Conservation (phyloP, 192 early-diverging fungal genomes). For the Entomortierella lignicola region DNA sequence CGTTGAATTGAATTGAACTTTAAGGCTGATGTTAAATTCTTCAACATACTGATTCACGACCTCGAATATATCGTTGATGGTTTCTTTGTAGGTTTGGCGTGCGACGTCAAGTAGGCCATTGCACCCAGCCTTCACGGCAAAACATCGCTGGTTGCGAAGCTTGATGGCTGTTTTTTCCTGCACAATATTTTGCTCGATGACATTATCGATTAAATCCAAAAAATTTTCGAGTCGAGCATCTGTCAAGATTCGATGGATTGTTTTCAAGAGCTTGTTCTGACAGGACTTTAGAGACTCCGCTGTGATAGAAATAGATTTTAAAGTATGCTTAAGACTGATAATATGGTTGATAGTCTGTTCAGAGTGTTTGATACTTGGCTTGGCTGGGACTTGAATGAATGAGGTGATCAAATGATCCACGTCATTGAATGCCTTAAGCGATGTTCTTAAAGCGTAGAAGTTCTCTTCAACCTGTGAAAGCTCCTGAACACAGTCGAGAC, state of each 20-base stretch:
- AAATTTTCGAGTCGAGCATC: slow-evolving; percentile 56
- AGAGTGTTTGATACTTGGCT: slow-evolving; percentile 64
- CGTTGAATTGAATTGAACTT: slow-evolving; percentile 69
- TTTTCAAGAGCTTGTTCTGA: slow-evolving; percentile 58
- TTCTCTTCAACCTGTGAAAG: slow-evolving; percentile 60
- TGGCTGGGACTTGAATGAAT: slow-evolving; percentile 59
- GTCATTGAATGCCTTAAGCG: slow-evolving; percentile 61
- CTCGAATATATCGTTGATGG: slow-evolving; percentile 76
- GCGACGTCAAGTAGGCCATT: slow-evolving; percentile 91
- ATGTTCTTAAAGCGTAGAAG: slow-evolving; percentile 59
- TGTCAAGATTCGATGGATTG: slow-evolving; percentile 54
- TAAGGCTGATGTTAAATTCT: slow-evolving; percentile 70
- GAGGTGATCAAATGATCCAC: slow-evolving; percentile 69
- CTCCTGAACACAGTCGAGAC: slow-evolving; percentile 72
- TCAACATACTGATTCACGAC: slow-evolving; percentile 63
- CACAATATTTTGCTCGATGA: slow-evolving; percentile 77
- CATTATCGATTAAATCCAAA: slow-evolving; percentile 63
- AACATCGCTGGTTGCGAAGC: slow-evolving; percentile 86
- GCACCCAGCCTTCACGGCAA: slow-evolving; percentile 85
- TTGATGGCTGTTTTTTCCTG: slow-evolving; percentile 80
- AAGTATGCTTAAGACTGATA: slow-evolving; percentile 74
- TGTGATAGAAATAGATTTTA: slow-evolving; percentile 62
- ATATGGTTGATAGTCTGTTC: slow-evolving; percentile 76
- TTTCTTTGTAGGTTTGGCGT: slow-evolving; percentile 83
- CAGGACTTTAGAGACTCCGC: slow-evolving; percentile 41